Evolutionary conservation across 768 basidiomycete species (phyloP), one percentile per base, ranked within the genome.

Genomic region (Sarcodon sp.): DNA sequence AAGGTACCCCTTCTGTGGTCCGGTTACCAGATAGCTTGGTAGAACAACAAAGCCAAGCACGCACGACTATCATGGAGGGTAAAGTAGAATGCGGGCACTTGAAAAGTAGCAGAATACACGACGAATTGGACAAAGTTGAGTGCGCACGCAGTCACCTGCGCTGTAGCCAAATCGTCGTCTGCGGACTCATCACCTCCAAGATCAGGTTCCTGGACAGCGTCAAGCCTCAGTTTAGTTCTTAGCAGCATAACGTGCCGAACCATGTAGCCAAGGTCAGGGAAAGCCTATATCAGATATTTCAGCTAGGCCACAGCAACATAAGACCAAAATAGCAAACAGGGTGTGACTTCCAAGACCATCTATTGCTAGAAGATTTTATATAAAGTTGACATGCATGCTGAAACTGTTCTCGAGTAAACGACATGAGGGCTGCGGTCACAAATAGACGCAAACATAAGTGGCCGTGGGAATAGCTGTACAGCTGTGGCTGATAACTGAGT

Each of bases 81-180:
- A 63, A 93, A 90, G 65, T 90, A 92, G 57, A 94, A 83, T 1
- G 79, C 73, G 6, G 91, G 91, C 1, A 88, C 87, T 56, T 73
- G 77, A 59, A 83, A 94, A 0, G 85, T 83, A 8, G 81, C 66
- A 27, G 88, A 91, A 59, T 77, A 83, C 33, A 80, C 82, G 47
- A 93, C 66, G 50, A 77, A 82, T 62, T 91, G 83, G 43, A 66
- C 64, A 52, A 70, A 78, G 34, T 61, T 68, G 36, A 85, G 54
- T 37, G 61, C 50, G 0, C 48, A 55, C 13, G 38, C 18, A 9
- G 47, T 43, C 12, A 54, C 7, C 11, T 53, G 31, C 34, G 66
- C 64, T 31, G 62, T 63, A 1, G 74, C 69, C n/a, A 64, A 66
- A 50, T 73, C 70, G 38, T 72, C 61, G 9, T 46, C 50, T 6